Base-by-base conservation (phyloP, 73 alveolate genomes). In the Paramecium bursaria region DNA sequence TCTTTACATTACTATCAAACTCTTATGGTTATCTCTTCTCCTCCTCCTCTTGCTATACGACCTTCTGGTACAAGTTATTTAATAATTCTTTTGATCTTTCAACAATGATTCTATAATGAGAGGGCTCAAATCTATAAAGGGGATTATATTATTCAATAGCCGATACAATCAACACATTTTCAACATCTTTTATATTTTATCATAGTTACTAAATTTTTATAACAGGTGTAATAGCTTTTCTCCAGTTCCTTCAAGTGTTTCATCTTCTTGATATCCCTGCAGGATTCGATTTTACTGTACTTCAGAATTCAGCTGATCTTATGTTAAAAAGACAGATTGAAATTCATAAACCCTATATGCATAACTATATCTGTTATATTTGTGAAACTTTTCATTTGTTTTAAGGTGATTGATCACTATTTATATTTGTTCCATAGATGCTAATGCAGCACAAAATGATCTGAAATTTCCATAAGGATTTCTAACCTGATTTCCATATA, bases 181-280 rank as follows among this genome's bases (percentile, higher is more conserved):
- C 89, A 5, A 79, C 89, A 79, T 79, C 89, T 79, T 39, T 14
- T 4, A 14, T 53, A 21, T 1, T 21, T 75, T 23, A 39, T 49
- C 19, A 29, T 75, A 23, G 35, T 39, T 79, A 79, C 89, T 79
- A 30, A 79, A 79, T 54, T 79, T 79, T 54, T 79, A 79, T 35
- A 79, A 42, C 26, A 79, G 48, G 54, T 79, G 89, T 54, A 79
- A 53, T 11, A 79, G 27, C 25, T 79, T 79, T 53, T 79, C 89
- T 10, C 89, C 89, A 79, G 85, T 79, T 79, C 89, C 89, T 79
- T 79, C 89, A 11, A 79, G 30, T 27, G 89, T 79, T 50, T 61
- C 85, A 79, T 79, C 89, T 54, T 79, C 89, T 21, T 54, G 48
- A 25, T 21, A 79, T n/a, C 89, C 89, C 54, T 79, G 85, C 15